These are phyloP conservation scores for Pholiota conissans DNA, from an alignment of 768 basidiomycete genomes.

Conservation along the genomic window DNA sequence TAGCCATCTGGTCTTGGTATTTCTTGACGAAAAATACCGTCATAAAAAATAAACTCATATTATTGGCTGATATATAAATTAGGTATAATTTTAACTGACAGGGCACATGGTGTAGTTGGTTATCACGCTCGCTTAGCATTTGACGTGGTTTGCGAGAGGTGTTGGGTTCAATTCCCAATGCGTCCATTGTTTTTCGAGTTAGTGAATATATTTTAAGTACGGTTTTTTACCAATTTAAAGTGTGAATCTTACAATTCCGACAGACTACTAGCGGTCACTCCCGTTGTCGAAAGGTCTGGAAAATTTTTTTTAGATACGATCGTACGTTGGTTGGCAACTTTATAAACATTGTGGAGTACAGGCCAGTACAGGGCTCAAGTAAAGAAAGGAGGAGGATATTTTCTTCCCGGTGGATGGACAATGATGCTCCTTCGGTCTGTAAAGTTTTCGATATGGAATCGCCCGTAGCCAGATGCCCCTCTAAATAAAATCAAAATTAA, in stretches of 20 bases:
- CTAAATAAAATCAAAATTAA: slow-evolving; percentile 18
- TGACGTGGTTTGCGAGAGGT: slow-evolving; percentile 18
- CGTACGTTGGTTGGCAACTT: neutral
- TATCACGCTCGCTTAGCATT: slow-evolving; percentile 24
- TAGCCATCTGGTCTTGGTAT: no score
- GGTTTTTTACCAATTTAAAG: neutral
- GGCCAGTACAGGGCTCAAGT: neutral
- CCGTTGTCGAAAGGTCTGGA: no score
- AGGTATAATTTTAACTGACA: no score
- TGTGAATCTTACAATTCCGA: neutral
- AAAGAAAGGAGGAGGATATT: slow-evolving; percentile 16
- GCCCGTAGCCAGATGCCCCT: slow-evolving; percentile 50
- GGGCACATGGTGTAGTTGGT: slow-evolving; percentile 28
- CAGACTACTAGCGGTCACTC: no score
- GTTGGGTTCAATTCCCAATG: slow-evolving; percentile 27
- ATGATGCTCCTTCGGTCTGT: slow-evolving; percentile 45
- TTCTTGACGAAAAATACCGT: no score
- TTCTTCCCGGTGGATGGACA: slow-evolving; percentile 36
- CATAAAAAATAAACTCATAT: no score
- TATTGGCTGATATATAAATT: no score
- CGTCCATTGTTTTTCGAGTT: slow-evolving; percentile 19
- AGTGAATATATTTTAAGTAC: no score
- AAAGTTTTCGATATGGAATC: slow-evolving; percentile 51
- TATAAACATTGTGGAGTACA: neutral
- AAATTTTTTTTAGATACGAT: neutral